Evolutionary conservation across 805 yeast genomes (phyloP).

Genomic region (Sugiyamaella qingdaonensis): DNA sequence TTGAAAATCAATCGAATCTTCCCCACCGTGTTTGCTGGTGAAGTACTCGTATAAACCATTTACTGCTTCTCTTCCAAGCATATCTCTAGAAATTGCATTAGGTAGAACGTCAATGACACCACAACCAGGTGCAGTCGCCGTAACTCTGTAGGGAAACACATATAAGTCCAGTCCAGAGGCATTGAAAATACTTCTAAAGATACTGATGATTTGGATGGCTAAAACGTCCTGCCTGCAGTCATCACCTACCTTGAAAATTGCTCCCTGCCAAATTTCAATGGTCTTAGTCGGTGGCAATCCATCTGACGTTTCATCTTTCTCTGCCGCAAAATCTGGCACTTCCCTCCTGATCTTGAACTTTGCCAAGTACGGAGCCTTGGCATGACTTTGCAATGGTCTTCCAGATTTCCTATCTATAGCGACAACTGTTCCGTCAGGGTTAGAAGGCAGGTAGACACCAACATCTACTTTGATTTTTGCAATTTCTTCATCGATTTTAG

Average conservation of each 20-base stretch:
- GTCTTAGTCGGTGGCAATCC: constrained; percentile 28
- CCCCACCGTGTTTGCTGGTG: constrained; percentile 91
- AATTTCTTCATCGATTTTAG: constrained; percentile 96
- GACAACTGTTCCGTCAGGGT: constrained; percentile 91
- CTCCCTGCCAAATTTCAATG: constrained; percentile 80
- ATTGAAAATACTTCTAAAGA: constrained; percentile 88
- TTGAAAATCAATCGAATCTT: constrained; percentile 82
- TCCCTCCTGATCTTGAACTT: constrained; percentile 77
- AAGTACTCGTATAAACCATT: constrained; percentile 93
- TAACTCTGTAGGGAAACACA: constrained; percentile 91
- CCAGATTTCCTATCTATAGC: constrained; percentile 93
- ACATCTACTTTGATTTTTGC: constrained; percentile 62
- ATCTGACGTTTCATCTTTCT: constrained; percentile 19
- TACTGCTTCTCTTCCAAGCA: constrained; percentile 98
- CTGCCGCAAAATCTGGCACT: constrained; percentile 34
- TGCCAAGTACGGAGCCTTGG: constrained; percentile 98
- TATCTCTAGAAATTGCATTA: constrained; percentile 90
- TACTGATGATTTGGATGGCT: constrained; percentile 85
- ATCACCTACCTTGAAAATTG: constrained; percentile 98
- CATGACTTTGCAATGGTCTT: constrained; percentile 93
- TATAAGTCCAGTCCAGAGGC: constrained; percentile 82
- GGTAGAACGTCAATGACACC: constrained; percentile 98
- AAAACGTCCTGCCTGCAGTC: constrained; percentile 97
- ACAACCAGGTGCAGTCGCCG: constrained; percentile 99
- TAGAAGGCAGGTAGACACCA: constrained; percentile 90